Evolutionary conservation across 345 rosid genomes (phyloP).

Genomic region (Psidium guajava): DNA sequence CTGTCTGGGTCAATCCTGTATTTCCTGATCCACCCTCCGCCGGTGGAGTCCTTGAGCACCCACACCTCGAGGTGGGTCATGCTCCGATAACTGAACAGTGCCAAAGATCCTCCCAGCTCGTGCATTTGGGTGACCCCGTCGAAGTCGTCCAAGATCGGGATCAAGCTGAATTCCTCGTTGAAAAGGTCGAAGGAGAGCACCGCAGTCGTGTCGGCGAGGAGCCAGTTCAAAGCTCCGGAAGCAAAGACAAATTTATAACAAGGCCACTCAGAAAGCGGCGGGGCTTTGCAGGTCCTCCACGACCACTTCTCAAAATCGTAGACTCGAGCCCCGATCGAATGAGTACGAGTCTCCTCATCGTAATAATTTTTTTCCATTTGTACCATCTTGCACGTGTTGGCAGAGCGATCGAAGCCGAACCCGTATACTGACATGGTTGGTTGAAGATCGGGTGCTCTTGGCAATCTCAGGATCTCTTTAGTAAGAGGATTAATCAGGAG

Average conservation of each 20-base stretch:
- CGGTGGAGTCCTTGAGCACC: background rate
- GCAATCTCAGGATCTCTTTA: background rate
- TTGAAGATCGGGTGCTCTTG: background rate
- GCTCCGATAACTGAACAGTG: background rate
- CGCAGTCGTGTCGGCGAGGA: background rate
- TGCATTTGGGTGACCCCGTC: background rate
- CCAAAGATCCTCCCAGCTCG: background rate
- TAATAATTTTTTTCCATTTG: background rate
- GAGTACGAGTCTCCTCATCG: background rate
- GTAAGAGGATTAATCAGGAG: background rate
- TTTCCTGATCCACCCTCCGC: background rate
- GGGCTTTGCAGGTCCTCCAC: background rate
- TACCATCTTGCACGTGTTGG: background rate
- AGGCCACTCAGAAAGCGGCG: background rate
- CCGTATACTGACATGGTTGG: background rate
- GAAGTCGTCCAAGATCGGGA: background rate
- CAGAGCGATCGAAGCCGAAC: background rate
- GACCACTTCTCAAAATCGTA: background rate
- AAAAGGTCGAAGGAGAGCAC: background rate
- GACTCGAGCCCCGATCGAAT: background rate
- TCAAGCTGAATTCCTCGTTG: background rate
- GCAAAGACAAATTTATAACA: background rate
- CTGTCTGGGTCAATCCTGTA: accelerated
- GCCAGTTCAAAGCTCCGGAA: background rate
- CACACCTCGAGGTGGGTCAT: background rate